phyloP scores from a whole-genome alignment of 2,329 filamentous ascomycete genomes.

The Emergomyces pasteurianus region DNA sequence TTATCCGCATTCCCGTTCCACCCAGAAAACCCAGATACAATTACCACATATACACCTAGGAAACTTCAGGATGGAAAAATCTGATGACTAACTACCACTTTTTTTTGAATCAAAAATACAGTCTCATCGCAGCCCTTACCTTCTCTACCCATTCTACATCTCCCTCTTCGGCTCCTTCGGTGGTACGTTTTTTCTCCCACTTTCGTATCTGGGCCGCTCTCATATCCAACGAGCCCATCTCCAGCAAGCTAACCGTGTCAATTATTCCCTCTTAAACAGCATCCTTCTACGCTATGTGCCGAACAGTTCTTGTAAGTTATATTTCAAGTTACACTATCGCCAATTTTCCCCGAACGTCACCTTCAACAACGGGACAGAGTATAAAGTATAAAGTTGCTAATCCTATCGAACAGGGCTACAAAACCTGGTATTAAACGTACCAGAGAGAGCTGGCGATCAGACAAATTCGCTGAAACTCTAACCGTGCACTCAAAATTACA shows the following conservation, averaged over 20 bases:
- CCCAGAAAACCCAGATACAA: neutral
- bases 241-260: slow-evolving; percentile 3
- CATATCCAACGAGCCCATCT: neutral
- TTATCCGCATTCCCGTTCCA: neutral
- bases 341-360: neutral
- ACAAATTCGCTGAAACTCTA: neutral
- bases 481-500: neutral
- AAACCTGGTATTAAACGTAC: slow-evolving; percentile 45
- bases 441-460: neutral
- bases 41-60: no score
- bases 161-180: slow-evolving; percentile 37
- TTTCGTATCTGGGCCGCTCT: neutral
- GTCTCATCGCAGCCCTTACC: slow-evolving; percentile 44
- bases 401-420: slow-evolving; percentile 42
- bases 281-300: slow-evolving; percentile 33
- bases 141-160: slow-evolving; percentile 51
- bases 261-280: slow-evolving; percentile 13
- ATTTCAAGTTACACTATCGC: neutral
- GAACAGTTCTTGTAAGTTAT: slow-evolving; percentile 31
- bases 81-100: neutral
- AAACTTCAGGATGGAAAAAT: neutral
- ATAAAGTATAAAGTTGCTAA: neutral
- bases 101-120: slow-evolving; percentile 19
- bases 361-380: neutral
- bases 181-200: slow-evolving; percentile 28